phyloP scores from a whole-genome alignment of 257 asterid genomes.

The Gynochthodes officinalis region DNA sequence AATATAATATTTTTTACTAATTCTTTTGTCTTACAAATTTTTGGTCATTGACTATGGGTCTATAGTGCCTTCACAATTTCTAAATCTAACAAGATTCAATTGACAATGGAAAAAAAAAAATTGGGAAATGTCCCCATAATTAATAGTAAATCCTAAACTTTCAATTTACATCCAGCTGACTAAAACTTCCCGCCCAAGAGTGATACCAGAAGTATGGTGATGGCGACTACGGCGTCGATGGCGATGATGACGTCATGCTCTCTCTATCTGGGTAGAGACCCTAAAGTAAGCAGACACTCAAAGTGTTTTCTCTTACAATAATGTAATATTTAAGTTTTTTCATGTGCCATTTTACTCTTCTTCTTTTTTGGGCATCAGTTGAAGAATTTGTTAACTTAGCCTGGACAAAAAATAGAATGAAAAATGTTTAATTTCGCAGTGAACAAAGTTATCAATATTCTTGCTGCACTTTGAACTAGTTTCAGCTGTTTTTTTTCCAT shows the following conservation, averaged over 20 bases:
- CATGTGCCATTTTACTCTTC: too few relatives aligned
- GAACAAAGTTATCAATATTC: neutral
- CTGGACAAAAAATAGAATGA: neutral
- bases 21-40: too few relatives aligned
- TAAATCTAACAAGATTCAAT: too few relatives aligned
- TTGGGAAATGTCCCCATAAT: too few relatives aligned
- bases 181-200: too few relatives aligned
- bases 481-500: neutral
- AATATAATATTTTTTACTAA: too few relatives aligned
- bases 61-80: too few relatives aligned
- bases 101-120: too few relatives aligned
- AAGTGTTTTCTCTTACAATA: neutral
- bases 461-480: neutral
- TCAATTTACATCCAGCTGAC: too few relatives aligned
- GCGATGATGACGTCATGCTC: neutral
- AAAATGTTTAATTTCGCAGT: neutral
- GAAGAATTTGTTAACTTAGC: neutral
- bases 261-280: neutral
- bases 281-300: neutral
- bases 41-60: too few relatives aligned
- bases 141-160: too few relatives aligned
- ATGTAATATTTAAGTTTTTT: neutral
- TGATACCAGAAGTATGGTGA: slow-evolving; percentile 9
- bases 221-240: neutral
- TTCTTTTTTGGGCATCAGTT: neutral